Percentiles rank a stretch among this genome's conserved stretches.
These are phyloP conservation scores for Talaromyces trachyspermus DNA, from an alignment of 495 filamentous ascomycete species.

Conservation along the genomic window DNA sequence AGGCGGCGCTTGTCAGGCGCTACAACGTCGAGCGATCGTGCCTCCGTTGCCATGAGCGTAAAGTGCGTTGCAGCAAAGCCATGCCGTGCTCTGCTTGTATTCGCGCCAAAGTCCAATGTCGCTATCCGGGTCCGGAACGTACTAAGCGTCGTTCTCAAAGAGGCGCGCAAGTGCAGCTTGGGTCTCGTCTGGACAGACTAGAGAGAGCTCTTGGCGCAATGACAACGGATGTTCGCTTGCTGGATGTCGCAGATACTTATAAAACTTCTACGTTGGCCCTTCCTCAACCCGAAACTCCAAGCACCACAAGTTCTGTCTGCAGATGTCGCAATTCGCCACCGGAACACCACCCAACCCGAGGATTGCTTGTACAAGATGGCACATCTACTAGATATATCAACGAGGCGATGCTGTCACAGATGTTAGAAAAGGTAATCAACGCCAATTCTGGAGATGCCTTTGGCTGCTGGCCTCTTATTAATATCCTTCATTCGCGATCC, in stretches of 20 bases:
- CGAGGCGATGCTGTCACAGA: constrained; percentile 21
- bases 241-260: background rate
- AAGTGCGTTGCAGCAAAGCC: constrained; percentile 28
- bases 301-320: background rate
- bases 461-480: background rate
- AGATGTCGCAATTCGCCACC: background rate
- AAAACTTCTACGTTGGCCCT: background rate
- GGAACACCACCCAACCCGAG: constrained; percentile 7
- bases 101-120: constrained; percentile 17
- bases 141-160: constrained; percentile 18
- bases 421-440: constrained; percentile 15
- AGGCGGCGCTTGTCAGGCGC: constrained; percentile 1
- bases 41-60: constrained; percentile 29
- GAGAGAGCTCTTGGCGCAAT: constrained; percentile 20
- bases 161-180: constrained; percentile 16
- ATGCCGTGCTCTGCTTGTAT: constrained; percentile 24
- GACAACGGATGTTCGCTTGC: constrained; percentile 8
- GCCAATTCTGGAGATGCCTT: background rate
- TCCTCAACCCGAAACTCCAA: background rate
- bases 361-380: constrained; percentile 19
- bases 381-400: constrained; percentile 18
- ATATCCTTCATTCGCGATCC: background rate
- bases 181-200: constrained; percentile 20
- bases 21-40: constrained; percentile 19
- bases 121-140: constrained; percentile 24